A percentile compares a stretch with the other conserved stretches of the same genome.
phyloP scores from a whole-genome alignment of 306 rosid species.

The Clitoria ternatea region DNA sequence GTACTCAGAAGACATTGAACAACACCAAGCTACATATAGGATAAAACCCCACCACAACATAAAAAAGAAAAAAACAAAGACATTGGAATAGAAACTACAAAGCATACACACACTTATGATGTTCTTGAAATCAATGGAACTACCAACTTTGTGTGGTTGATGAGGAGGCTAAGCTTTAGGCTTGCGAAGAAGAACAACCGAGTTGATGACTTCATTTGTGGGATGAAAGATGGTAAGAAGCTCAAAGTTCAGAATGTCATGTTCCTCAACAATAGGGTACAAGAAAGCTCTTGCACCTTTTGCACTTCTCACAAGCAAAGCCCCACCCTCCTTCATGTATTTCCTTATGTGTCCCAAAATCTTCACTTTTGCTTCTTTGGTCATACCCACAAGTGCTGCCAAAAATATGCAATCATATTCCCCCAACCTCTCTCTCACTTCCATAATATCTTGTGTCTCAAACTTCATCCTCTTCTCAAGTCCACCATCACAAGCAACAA shows the following conservation, averaged over 20 bases:
- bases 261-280: slow-evolving; percentile 61
- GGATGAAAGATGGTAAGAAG: slow-evolving; percentile 64
- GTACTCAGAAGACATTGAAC: background rate
- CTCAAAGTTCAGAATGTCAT: slow-evolving; percentile 50
- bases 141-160: background rate
- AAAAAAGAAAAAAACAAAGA: background rate
- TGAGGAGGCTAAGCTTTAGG: slow-evolving; percentile 18
- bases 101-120: too few relatives aligned
- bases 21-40: background rate
- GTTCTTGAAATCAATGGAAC: background rate
- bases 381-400: slow-evolving; percentile 78
- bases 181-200: slow-evolving; percentile 61
- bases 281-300: slow-evolving; percentile 72
- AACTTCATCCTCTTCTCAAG: slow-evolving; percentile 75
- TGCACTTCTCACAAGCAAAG: slow-evolving; percentile 67
- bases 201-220: slow-evolving; percentile 60
- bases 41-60: background rate
- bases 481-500: slow-evolving; percentile 43
- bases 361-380: slow-evolving; percentile 47
- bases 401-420: slow-evolving; percentile 66
- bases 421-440: slow-evolving; percentile 46
- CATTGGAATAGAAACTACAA: background rate
- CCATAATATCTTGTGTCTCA: slow-evolving; percentile 49
- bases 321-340: slow-evolving; percentile 64
- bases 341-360: slow-evolving; percentile 45